Percentiles rank a stretch among this genome's conserved stretches.
These are phyloP conservation scores for Krasilnikovozyma curviuscula DNA, from an alignment of 768 basidiomycete species.

Conservation along the genomic window DNA sequence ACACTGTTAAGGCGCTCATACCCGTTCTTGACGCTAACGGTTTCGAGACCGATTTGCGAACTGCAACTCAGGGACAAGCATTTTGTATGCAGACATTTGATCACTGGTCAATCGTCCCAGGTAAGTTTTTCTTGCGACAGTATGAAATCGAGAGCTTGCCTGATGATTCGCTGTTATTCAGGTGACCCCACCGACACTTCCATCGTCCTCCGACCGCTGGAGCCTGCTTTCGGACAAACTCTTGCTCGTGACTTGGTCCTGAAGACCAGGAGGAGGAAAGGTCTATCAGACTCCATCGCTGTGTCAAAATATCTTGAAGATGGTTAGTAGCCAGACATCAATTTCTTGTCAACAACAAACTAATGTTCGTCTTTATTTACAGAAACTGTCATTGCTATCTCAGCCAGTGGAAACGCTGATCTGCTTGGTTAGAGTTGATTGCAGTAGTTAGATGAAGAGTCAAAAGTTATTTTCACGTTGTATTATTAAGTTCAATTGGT, in stretches of 20 bases:
- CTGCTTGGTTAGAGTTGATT: slow-evolving; percentile 40
- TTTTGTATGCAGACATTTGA: slow-evolving; percentile 95
- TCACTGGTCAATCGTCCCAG: slow-evolving; percentile 97
- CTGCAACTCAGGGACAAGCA: slow-evolving; percentile 97
- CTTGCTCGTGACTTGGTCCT: slow-evolving; percentile 47
- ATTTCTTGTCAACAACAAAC: too few relatives aligned
- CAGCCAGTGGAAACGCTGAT: slow-evolving; percentile 90
- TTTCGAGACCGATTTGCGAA: slow-evolving; percentile 92
- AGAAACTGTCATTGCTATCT: slow-evolving; percentile 57
- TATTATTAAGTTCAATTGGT: too few relatives aligned
- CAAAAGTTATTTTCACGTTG: too few relatives aligned
- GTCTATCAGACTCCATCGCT: slow-evolving; percentile 87
- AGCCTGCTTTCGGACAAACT: slow-evolving; percentile 80
- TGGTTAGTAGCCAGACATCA: slow-evolving; percentile 27
- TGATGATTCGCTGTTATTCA: slow-evolving; percentile 19
- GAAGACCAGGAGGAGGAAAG: slow-evolving; percentile 90
- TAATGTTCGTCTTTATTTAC: background rate
- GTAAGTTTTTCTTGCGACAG: slow-evolving; percentile 36
- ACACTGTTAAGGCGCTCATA: slow-evolving; percentile 94
- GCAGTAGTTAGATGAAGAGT: too few relatives aligned
- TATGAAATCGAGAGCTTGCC: too few relatives aligned
- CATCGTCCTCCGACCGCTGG: slow-evolving; percentile 86
- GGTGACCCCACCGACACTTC: slow-evolving; percentile 96
- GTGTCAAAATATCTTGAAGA: slow-evolving; percentile 95
- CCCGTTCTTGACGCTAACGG: slow-evolving; percentile 98